Base-by-base conservation (phyloP, 2,329 filamentous ascomycete species). In the Scortechinia acanthostroma region DNA sequence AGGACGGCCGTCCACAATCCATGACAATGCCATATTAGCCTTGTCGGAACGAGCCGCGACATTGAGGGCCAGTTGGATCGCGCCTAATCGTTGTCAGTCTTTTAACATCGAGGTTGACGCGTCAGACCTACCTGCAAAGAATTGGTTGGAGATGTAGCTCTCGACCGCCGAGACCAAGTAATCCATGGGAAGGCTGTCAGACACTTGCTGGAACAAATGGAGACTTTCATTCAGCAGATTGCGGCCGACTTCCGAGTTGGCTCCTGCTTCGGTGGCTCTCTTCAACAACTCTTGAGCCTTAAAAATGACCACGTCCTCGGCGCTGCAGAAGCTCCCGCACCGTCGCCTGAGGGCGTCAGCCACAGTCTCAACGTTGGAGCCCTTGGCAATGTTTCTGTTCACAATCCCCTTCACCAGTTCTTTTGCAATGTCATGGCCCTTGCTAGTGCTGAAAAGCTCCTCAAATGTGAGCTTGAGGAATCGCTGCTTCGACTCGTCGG, bases 221-320 rank as follows among this genome's bases (percentile, higher is more conserved):
- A 96, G 65, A 63, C 91, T 96, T 61, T 97, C 91, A 53, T 91
- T 91, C 19, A 98, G 74, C 25, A 95, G 69, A 40, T 83, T 82
- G 23, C 91, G 81, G 4, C 86, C 88, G 44, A 80, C 73, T 53
- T 91, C 91, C 3, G 81, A 81, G 56, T 90, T 88, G 3, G 75
- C 70, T 6, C 82, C 80, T 42, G 87, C 80, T 60, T 96, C 91
- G 2, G 83, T 82, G 1, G 91, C 91, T 53, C 88, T 80, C 70
- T 95, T 94, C 45, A 97, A 70, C 55, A 91, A 87, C 63, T 98
- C 93, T 60, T 97, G 91, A 0, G 93, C 93, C 65, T 95, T 97
- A 80, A 98, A 98, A 53, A 96, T 91, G 51, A 97, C 83, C 2
- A 97, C 93, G 66, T 98, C 93, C 51, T 98, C 91, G 0, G 91